phyloP scores from a whole-genome alignment of 2,329 filamentous ascomycete species.

The Claviceps quebecensis region DNA sequence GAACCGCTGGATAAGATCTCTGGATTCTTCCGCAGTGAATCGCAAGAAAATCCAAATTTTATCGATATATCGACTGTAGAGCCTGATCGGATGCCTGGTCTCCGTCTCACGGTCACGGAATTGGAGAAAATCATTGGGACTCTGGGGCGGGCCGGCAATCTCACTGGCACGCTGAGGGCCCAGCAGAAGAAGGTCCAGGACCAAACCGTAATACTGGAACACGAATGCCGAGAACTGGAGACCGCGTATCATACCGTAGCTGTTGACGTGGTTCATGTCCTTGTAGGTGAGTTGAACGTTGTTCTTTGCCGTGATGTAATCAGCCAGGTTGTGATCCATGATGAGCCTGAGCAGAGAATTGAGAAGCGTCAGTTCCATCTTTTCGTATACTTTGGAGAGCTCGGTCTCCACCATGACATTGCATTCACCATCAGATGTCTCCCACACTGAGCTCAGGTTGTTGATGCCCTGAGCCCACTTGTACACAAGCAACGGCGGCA shows the following conservation, averaged over 20 bases:
- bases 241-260: slow-evolving; percentile 95
- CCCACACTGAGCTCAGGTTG: slow-evolving; percentile 92
- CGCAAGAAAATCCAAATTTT: slow-evolving; percentile 97
- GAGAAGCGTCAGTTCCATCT: slow-evolving; percentile 90
- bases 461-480: slow-evolving; percentile 99
- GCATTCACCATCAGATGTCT: slow-evolving; percentile 84
- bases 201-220: slow-evolving; percentile 96
- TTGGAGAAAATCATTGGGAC: slow-evolving; percentile 93
- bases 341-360: slow-evolving; percentile 87
- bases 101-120: slow-evolving; percentile 91
- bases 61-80: slow-evolving; percentile 98
- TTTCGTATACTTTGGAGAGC: slow-evolving; percentile 98
- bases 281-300: slow-evolving; percentile 99
- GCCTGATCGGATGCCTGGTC: slow-evolving; percentile 80
- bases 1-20: slow-evolving; percentile 93
- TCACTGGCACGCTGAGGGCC: slow-evolving; percentile 94
- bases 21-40: slow-evolving; percentile 84
- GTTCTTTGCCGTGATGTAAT: slow-evolving; percentile 99
- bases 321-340: slow-evolving; percentile 98
- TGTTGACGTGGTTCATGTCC: slow-evolving; percentile 99
- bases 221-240: slow-evolving; percentile 97
- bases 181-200: slow-evolving; percentile 82
- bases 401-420: slow-evolving; percentile 98
- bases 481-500: slow-evolving; percentile 85
- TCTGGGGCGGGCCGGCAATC: slow-evolving; percentile 85